A percentile compares a stretch with the other conserved stretches of the same genome.
These are phyloP conservation scores for Akebia trifoliata DNA, from an alignment of 164 flowering plant genomes.

Conservation along the genomic window DNA sequence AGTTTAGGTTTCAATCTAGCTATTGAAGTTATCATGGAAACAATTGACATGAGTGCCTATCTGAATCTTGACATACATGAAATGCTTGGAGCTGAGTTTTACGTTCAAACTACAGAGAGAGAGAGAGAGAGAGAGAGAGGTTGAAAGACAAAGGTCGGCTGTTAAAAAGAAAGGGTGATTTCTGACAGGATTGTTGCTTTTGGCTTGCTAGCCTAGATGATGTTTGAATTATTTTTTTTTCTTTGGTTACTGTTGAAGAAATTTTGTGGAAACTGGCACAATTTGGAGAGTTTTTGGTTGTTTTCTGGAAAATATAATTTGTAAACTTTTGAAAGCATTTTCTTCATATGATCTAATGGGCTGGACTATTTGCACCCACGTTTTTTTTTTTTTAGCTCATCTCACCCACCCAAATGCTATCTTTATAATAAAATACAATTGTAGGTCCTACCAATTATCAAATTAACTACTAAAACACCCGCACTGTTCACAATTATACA, in stretches of 20 bases:
- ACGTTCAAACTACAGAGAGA: constrained; percentile 68
- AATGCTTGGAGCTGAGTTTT: constrained; percentile 93
- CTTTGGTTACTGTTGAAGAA: background rate
- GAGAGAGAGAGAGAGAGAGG: too few relatives aligned
- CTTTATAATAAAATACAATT: too few relatives aligned
- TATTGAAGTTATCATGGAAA: constrained; percentile 51
- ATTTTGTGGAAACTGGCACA: background rate
- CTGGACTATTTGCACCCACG: too few relatives aligned
- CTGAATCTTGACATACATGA: constrained; percentile 56
- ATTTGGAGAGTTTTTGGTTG: background rate
- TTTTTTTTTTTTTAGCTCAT: too few relatives aligned
- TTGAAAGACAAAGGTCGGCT: constrained; percentile 42
- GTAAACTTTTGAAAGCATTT: too few relatives aligned
- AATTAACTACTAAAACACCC: too few relatives aligned
- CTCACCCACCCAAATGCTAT: too few relatives aligned
- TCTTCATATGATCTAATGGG: too few relatives aligned
- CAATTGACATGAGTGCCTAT: constrained; percentile 42
- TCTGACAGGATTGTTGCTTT: background rate
- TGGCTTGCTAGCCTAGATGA: background rate
- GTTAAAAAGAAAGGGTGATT: constrained; percentile 29
- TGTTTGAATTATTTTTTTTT: background rate
- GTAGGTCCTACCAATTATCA: too few relatives aligned
- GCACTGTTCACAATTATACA: too few relatives aligned
- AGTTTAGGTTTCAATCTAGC: constrained; percentile 66
- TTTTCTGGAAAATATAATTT: background rate